phyloP scores from a whole-genome alignment of 371 early-diverging fungal genomes.

The Coemansia sp. region DNA sequence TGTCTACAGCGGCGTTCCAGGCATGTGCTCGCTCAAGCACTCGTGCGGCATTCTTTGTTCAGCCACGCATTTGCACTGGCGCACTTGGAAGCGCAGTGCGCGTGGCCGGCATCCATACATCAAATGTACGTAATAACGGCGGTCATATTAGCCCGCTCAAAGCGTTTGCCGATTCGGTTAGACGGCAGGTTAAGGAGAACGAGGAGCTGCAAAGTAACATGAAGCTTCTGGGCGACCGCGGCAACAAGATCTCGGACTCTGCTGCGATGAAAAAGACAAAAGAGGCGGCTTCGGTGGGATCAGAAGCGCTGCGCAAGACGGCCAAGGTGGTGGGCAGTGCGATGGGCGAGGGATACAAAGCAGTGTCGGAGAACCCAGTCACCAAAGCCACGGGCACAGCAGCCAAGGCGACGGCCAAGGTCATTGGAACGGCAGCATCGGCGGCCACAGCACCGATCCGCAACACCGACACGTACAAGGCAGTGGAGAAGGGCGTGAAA shows the following conservation, averaged over 20 bases:
- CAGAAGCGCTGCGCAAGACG: constrained; percentile 75
- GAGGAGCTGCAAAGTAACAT: constrained; percentile 85
- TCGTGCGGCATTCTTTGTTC: background rate
- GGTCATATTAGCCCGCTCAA: constrained; percentile 54
- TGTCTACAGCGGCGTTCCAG: background rate
- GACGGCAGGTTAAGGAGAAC: constrained; percentile 89
- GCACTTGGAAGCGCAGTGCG: background rate
- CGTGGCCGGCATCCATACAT: constrained; percentile 36
- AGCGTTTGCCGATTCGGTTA: constrained; percentile 80
- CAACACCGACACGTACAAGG: constrained; percentile 71
- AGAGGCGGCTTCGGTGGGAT: constrained; percentile 68
- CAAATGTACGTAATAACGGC: constrained; percentile 30
- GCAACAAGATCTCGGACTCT: constrained; percentile 77
- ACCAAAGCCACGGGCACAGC: constrained; percentile 79
- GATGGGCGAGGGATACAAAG: constrained; percentile 77
- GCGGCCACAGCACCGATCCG: constrained; percentile 75
- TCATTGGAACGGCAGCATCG: constrained; percentile 49
- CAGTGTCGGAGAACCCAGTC: constrained; percentile 82
- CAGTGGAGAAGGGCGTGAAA: constrained; percentile 69
- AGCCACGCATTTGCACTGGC: background rate
- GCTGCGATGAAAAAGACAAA: constrained; percentile 87
- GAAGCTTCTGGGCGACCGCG: constrained; percentile 84
- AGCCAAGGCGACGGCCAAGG: constrained; percentile 57
- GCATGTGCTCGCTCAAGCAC: background rate
- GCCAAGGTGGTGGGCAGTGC: constrained; percentile 73